These are phyloP conservation scores for Xylaria grammica DNA, from an alignment of 495 filamentous ascomycete genomes.

Conservation along the genomic window DNA sequence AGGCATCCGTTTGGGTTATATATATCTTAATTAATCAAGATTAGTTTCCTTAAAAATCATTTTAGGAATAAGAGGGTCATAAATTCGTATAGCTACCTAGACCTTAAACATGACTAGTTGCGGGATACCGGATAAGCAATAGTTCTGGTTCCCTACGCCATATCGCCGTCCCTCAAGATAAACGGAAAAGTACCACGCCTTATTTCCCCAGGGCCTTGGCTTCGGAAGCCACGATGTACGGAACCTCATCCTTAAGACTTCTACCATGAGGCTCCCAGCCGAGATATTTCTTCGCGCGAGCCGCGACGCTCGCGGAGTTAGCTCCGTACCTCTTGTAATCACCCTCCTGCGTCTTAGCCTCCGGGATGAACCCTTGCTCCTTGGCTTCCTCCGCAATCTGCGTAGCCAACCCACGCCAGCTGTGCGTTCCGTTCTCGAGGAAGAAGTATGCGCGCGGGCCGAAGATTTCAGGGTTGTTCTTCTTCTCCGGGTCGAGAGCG, in stretches of 20 bases:
- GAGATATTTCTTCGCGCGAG: conserved; percentile 62
- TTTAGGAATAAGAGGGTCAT: background rate
- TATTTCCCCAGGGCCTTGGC: conserved; percentile 43
- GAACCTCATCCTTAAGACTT: conserved; percentile 57
- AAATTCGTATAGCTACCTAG: conserved; percentile 4
- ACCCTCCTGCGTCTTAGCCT: conserved; percentile 52
- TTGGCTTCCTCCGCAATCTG: conserved; percentile 65
- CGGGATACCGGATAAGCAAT: background rate
- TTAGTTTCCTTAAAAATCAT: background rate
- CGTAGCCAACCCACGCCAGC: conserved; percentile 70
- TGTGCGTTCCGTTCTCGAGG: conserved; percentile 69
- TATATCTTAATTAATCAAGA: background rate
- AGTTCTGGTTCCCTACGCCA: background rate
- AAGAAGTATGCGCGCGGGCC: conserved; percentile 77
- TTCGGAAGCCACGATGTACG: conserved; percentile 57
- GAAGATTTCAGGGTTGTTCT: conserved; percentile 65
- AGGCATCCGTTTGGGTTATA: background rate
- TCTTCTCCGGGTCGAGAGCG: conserved; percentile 47
- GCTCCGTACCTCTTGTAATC: conserved; percentile 49
- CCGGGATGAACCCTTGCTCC: conserved; percentile 66
- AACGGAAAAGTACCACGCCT: background rate
- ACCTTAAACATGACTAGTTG: background rate
- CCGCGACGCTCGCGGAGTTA: conserved; percentile 64
- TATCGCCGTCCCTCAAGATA: background rate
- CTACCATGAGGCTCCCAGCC: conserved; percentile 62